Conservation (phyloP, 2,329 filamentous ascomycete species). For the Claviceps africana region DNA sequence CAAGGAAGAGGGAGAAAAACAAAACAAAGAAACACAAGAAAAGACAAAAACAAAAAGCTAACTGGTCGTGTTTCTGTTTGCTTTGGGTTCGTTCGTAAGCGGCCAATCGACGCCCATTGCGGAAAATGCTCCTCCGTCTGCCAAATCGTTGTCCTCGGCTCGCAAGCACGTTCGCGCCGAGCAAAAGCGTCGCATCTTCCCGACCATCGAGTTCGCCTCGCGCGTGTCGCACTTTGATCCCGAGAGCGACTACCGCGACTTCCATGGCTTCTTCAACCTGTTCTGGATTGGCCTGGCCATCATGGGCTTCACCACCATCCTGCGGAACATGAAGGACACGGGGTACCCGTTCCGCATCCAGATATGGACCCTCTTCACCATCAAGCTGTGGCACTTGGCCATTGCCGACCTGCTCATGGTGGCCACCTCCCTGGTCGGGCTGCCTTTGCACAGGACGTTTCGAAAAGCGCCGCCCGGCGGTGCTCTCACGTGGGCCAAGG, state of each 20-base stretch:
- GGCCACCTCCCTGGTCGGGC: slow-evolving; percentile 51
- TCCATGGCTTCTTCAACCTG: slow-evolving; percentile 91
- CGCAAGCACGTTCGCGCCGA: slow-evolving; percentile 72
- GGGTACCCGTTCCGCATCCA: slow-evolving; percentile 72
- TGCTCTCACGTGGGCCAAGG: slow-evolving; percentile 55
- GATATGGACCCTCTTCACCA: slow-evolving; percentile 78
- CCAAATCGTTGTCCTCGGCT: slow-evolving; percentile 70
- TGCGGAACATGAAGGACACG: slow-evolving; percentile 88
- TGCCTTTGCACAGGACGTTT: slow-evolving; percentile 61
- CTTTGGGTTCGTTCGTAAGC: slow-evolving; percentile 29
- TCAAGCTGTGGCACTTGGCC: slow-evolving; percentile 78
- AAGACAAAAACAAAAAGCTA: not conserved
- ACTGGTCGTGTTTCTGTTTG: not conserved
- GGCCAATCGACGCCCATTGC: slow-evolving; percentile 73
- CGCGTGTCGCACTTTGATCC: slow-evolving; percentile 95
- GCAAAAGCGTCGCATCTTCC: slow-evolving; percentile 74
- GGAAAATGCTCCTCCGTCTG: slow-evolving; percentile 83
- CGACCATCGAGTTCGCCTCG: slow-evolving; percentile 79
- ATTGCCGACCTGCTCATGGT: slow-evolving; percentile 81
- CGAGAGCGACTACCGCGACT: slow-evolving; percentile 80
- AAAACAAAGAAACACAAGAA: not conserved
- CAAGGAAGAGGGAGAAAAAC: not conserved
- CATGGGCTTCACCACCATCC: slow-evolving; percentile 89
- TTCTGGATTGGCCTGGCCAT: slow-evolving; percentile 97
- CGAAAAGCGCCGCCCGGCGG: slow-evolving; percentile 35